These are phyloP conservation scores for Coemansia sp. DNA, from an alignment of 192 early-diverging fungal genomes.

Conservation along the genomic window DNA sequence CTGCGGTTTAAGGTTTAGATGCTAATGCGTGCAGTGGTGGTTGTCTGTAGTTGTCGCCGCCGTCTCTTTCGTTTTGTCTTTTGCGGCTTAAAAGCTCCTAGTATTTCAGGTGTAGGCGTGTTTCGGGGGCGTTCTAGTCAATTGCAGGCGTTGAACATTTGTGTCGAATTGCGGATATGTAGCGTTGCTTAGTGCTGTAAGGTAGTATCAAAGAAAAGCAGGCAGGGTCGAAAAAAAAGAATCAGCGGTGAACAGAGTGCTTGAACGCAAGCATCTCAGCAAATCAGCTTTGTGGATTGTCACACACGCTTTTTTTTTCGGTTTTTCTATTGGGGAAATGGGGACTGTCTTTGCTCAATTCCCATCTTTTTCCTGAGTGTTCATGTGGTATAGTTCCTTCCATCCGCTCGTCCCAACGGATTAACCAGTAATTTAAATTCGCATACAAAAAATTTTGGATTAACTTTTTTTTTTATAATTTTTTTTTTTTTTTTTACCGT, in stretches of 20 bases:
- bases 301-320: too few species aligned
- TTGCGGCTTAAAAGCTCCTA: neutral
- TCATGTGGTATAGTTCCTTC: constrained; percentile 7
- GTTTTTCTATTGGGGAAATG: too few species aligned
- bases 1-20: neutral
- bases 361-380: neutral
- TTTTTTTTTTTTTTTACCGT: constrained; percentile 3
- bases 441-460: neutral
- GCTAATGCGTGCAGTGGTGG: neutral
- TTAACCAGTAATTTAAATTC: neutral
- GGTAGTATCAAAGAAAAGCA: neutral
- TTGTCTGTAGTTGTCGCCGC: neutral
- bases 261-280: neutral
- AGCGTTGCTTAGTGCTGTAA: neutral
- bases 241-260: neutral
- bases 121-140: constrained; percentile 42
- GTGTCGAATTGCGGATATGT: neutral
- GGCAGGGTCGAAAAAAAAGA: neutral
- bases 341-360: neutral
- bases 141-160: constrained; percentile 24
- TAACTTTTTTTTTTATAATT: neutral
- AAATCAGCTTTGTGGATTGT: neutral
- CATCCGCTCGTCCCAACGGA: neutral
- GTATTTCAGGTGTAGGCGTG: neutral
- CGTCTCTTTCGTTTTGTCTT: neutral